phyloP scores from a whole-genome alignment of 1,284 basidiomycete genomes.

The Athelia psychrophila region DNA sequence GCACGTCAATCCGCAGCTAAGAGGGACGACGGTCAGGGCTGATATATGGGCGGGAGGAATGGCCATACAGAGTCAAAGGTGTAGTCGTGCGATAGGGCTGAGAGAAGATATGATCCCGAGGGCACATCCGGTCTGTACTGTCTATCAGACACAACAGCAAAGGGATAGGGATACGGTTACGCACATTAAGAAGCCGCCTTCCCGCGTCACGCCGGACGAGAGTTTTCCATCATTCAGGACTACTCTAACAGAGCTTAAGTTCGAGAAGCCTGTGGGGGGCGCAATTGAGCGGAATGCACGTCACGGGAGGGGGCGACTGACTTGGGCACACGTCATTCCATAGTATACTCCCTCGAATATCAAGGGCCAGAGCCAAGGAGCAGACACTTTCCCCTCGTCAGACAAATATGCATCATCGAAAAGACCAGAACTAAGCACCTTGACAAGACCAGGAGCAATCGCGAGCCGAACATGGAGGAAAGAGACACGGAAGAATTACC shows the following conservation, averaged over 20 bases:
- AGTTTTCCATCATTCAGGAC: constrained; percentile 57
- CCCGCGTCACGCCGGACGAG: constrained; percentile 47
- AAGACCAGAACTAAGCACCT: constrained; percentile 6
- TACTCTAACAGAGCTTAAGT: constrained; percentile 56
- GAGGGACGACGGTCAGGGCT: not conserved
- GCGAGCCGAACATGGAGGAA: not conserved
- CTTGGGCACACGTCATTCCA: constrained; percentile 68
- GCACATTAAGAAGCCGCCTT: constrained; percentile 68
- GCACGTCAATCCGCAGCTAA: constrained; percentile 65
- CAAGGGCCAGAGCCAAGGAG: constrained; percentile 37
- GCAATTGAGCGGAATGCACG: too few species aligned
- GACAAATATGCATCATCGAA: not conserved
- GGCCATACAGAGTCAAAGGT: constrained; percentile 62
- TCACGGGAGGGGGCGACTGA: constrained; percentile 25
- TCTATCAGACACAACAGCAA: constrained; percentile 10
- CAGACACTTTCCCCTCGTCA: constrained; percentile 20
- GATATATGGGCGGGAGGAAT: constrained; percentile 10
- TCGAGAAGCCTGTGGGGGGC: constrained; percentile 31
- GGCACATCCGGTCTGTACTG: constrained; percentile 56
- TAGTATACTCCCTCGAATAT: constrained; percentile 54
- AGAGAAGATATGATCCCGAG: constrained; percentile 63
- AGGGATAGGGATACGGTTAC: constrained; percentile 14
- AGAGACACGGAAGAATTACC: not conserved
- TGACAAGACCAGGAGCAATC: constrained; percentile 2
- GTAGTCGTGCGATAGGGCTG: constrained; percentile 62